These are phyloP conservation scores for Candida sp. DNA, from an alignment of 1,139 yeast species.

Conservation along the genomic window DNA sequence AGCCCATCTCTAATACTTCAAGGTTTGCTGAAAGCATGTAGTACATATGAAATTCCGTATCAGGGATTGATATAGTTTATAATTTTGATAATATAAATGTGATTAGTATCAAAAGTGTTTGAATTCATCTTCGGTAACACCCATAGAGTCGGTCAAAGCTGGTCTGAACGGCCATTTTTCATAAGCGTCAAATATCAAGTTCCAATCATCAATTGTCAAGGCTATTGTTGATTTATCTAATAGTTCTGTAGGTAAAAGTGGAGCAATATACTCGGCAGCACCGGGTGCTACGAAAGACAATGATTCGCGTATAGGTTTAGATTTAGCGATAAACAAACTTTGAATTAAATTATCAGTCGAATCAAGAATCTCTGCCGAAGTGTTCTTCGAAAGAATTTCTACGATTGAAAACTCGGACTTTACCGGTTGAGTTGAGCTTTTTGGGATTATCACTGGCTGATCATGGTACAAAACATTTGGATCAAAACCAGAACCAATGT, in stretches of 20 bases:
- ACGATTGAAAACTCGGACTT: slow-evolving; percentile 39
- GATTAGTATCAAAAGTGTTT: slow-evolving; percentile 8
- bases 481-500: slow-evolving; percentile 33
- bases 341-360: slow-evolving; percentile 64
- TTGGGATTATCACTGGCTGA: slow-evolving; percentile 32
- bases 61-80: not conserved
- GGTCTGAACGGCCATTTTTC: slow-evolving; percentile 90
- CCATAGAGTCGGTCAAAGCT: slow-evolving; percentile 12
- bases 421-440: slow-evolving; percentile 19
- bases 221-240: slow-evolving; percentile 45
- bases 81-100: too few species aligned
- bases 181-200: slow-evolving; percentile 48
- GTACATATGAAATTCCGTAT: too few species aligned
- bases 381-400: slow-evolving; percentile 55
- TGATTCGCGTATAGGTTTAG: slow-evolving; percentile 33
- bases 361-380: slow-evolving; percentile 62
- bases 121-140: slow-evolving; percentile 16
- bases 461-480: slow-evolving; percentile 34
- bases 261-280: slow-evolving; percentile 58
- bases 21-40: not conserved
- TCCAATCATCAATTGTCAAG: slow-evolving; percentile 53
- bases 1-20: not conserved
- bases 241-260: slow-evolving; percentile 28
- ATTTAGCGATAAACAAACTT: slow-evolving; percentile 10
- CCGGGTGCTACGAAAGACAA: slow-evolving; percentile 75